Evolutionary conservation across 2,329 filamentous ascomycete species (phyloP).

Genomic region (Sporothrix brunneoviolacea): DNA sequence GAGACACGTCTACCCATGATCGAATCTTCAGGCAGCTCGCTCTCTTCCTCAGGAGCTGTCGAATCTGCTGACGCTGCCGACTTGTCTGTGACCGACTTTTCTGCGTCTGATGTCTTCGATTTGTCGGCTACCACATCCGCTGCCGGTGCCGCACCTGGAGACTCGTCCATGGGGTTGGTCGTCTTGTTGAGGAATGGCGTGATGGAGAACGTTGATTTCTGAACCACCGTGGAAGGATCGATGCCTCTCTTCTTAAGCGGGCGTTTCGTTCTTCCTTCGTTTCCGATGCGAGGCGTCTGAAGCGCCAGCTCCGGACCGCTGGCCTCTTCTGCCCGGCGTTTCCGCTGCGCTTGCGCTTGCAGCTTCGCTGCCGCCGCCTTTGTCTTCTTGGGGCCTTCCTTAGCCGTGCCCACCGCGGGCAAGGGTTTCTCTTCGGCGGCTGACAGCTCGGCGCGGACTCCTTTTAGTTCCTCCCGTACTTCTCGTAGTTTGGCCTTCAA

Average conservation of each 20-base stretch:
- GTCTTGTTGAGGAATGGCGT: slow-evolving; percentile 81
- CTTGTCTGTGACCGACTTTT: not conserved
- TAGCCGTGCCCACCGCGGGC: slow-evolving; percentile 21
- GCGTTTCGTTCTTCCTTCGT: slow-evolving; percentile 28
- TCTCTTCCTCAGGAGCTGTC: slow-evolving; percentile 17
- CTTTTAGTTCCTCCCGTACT: slow-evolving; percentile 67
- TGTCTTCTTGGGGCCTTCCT: slow-evolving; percentile 8
- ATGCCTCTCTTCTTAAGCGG: slow-evolving; percentile 49
- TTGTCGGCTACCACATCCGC: not conserved
- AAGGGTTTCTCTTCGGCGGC: slow-evolving; percentile 32
- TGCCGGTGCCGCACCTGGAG: slow-evolving; percentile 19
- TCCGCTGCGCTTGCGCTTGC: slow-evolving; percentile 32
- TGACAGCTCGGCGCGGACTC: slow-evolving; percentile 40
- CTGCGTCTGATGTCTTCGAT: not conserved
- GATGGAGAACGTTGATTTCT: slow-evolving; percentile 89
- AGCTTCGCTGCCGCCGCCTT: slow-evolving; percentile 21
- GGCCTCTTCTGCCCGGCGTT: slow-evolving; percentile 40
- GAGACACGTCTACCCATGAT: slow-evolving; percentile 12
- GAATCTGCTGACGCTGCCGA: not conserved
- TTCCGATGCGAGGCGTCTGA: slow-evolving; percentile 32
- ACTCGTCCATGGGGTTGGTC: slow-evolving; percentile 42
- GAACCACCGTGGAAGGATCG: slow-evolving; percentile 58
- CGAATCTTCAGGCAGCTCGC: slow-evolving; percentile 15
- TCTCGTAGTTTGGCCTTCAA: slow-evolving; percentile 63
- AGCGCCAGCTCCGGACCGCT: slow-evolving; percentile 43